These are phyloP conservation scores for Hippophae gyantsensis DNA, from an alignment of 306 rosid genomes.

Conservation along the genomic window DNA sequence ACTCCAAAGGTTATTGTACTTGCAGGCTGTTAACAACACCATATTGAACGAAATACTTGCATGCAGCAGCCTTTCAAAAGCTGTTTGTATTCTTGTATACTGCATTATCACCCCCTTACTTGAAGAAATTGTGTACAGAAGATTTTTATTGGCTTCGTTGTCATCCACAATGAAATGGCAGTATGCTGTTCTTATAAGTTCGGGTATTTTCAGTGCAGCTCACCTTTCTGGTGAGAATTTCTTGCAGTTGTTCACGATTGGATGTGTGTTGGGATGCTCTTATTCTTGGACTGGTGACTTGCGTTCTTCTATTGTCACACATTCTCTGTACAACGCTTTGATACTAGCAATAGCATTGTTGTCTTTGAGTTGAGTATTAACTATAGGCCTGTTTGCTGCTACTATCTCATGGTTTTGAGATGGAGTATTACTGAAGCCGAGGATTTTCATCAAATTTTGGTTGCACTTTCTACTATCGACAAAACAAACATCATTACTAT, in stretches of 20 bases:
- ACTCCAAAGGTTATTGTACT: constrained; percentile 2
- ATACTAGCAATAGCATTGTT: constrained; percentile 39
- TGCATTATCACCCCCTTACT: constrained; percentile 61
- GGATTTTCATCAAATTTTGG: too few species aligned
- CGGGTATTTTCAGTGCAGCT: constrained; percentile 55
- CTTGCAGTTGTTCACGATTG: constrained; percentile 60
- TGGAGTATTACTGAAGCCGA: too few species aligned
- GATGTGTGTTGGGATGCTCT: constrained; percentile 65
- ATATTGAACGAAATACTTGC: constrained; percentile 54
- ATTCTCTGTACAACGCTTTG: constrained; percentile 70
- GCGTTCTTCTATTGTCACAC: constrained; percentile 47
- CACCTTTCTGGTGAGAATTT: constrained; percentile 67
- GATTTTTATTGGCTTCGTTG: constrained; percentile 63
- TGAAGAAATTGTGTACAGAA: constrained; percentile 70
- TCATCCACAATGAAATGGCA: constrained; percentile 60
- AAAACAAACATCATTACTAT: too few species aligned
- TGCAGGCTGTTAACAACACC: constrained; percentile 54
- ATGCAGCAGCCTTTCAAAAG: constrained; percentile 40
- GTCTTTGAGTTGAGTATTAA: constrained; percentile 15
- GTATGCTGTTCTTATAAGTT: constrained; percentile 55
- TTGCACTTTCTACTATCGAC: too few species aligned
- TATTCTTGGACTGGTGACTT: constrained; percentile 73
- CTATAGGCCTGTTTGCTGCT: too few species aligned
- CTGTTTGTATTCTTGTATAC: constrained; percentile 42
- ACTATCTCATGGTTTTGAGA: too few species aligned